phyloP scores from a whole-genome alignment of 1,284 basidiomycete genomes.

The Papiliotrema laurentii region DNA sequence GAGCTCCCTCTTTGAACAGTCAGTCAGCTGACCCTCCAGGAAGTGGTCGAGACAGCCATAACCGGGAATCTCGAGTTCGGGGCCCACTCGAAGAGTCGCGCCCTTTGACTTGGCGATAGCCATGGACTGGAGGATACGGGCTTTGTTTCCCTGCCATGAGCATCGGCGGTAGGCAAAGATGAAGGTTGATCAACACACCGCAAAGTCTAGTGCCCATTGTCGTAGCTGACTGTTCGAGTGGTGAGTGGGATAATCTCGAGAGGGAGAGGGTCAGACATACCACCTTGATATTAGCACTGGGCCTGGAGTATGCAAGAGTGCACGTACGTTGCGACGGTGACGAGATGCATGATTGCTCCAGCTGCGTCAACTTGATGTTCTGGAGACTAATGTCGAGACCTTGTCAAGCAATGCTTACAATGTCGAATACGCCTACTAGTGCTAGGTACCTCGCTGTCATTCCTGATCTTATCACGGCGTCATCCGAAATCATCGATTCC shows the following conservation, averaged over 20 bases:
- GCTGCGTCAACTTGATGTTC: no score
- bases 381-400: no score
- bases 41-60: slow-evolving; percentile 93
- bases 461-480: no score
- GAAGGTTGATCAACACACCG: slow-evolving; percentile 52
- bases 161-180: not conserved
- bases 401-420: no score
- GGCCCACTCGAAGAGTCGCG: slow-evolving; percentile 92
- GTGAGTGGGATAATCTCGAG: not conserved
- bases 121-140: slow-evolving; percentile 87
- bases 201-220: slow-evolving; percentile 94
- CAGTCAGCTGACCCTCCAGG: slow-evolving; percentile 41
- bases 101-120: slow-evolving; percentile 78
- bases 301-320: not conserved
- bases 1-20: not conserved
- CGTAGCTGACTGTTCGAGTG: slow-evolving; percentile 69
- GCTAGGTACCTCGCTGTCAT: no score
- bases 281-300: not conserved
- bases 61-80: slow-evolving; percentile 95
- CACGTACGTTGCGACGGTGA: slow-evolving; percentile 69
- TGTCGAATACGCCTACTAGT: no score
- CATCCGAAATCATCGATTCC: no score
- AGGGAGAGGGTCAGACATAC: not conserved
- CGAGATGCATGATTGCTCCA: slow-evolving; percentile 47
- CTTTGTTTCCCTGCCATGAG: slow-evolving; percentile 66